Evolutionary conservation across 345 rosid genomes (phyloP).

Genomic region (Excoecaria agallocha): DNA sequence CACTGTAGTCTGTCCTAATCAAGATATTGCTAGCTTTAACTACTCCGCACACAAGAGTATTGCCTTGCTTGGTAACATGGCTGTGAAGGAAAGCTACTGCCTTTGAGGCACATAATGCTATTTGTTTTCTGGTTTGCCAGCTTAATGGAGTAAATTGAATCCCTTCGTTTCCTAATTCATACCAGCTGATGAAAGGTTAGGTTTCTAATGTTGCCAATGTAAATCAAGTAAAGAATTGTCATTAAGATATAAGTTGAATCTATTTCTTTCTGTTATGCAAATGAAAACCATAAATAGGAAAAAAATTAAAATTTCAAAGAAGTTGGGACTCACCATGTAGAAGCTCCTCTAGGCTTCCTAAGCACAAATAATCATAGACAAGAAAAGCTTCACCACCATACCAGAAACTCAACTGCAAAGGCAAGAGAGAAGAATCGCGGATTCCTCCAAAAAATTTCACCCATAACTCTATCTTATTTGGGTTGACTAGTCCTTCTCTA

Average conservation of each 20-base stretch:
- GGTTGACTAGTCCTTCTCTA: conserved; percentile 13
- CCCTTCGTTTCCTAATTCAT: conserved; percentile 34
- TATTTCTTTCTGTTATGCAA: too few species aligned
- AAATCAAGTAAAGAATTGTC: neutral
- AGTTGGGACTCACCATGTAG: conserved; percentile 29
- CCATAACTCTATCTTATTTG: conserved; percentile 23
- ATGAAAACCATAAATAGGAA: too few species aligned
- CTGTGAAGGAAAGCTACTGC: conserved; percentile 32
- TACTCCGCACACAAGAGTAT: conserved; percentile 26
- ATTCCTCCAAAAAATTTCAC: conserved; percentile 31
- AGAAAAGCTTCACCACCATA: conserved; percentile 41
- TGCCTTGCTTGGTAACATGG: conserved; percentile 19
- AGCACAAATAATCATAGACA: conserved; percentile 28
- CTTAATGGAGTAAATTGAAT: conserved; percentile 28
- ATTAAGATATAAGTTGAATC: too few species aligned
- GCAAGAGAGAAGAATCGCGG: conserved; percentile 20
- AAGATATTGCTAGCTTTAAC: conserved; percentile 33
- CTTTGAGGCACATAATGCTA: conserved; percentile 33
- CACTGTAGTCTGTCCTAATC: conserved; percentile 24
- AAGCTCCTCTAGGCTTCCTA: conserved; percentile 43
- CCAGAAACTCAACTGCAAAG: conserved; percentile 35
- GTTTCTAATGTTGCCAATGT: neutral
- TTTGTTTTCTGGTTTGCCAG: conserved; percentile 22
- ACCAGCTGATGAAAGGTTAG: neutral
- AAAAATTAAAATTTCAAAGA: neutral